These are phyloP conservation scores for Paraphysoderma sedebokerense DNA, from an alignment of 371 early-diverging fungal genomes.

Conservation along the genomic window DNA sequence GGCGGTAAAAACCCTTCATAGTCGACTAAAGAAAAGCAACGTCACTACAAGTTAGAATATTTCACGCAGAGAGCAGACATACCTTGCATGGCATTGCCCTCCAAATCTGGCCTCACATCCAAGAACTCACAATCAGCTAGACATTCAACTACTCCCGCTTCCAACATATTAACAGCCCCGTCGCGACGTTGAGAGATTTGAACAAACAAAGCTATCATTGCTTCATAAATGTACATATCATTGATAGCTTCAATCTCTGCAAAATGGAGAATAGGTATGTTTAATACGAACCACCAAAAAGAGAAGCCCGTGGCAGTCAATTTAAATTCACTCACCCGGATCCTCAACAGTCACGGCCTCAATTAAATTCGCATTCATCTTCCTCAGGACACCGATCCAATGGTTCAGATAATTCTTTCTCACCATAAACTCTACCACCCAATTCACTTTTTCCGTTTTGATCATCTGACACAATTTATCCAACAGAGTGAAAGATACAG, in stretches of 20 bases:
- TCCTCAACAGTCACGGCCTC: constrained; percentile 26
- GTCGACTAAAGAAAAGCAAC: no score
- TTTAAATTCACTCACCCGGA: constrained; percentile 15
- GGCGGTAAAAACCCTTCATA: constrained; percentile 8
- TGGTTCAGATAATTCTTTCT: constrained; percentile 46
- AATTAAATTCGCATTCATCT: constrained; percentile 47
- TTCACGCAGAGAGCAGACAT: background rate
- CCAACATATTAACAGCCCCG: constrained; percentile 58
- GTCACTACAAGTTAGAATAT: no score
- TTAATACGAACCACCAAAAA: constrained; percentile 10
- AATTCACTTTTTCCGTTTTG: constrained; percentile 21
- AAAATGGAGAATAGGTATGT: no score
- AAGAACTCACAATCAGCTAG: constrained; percentile 56
- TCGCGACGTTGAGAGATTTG: constrained; percentile 49
- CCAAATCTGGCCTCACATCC: constrained; percentile 36
- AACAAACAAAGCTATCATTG: constrained; percentile 64
- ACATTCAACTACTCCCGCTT: constrained; percentile 55
- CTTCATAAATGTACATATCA: constrained; percentile 52
- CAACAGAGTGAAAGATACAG: constrained; percentile 61
- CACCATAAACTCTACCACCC: constrained; percentile 40
- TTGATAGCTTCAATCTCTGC: constrained; percentile 6
- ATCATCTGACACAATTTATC: constrained; percentile 44
- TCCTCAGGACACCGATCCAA: constrained; percentile 38
- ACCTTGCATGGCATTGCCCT: background rate
- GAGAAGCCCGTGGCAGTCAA: background rate